Evolutionary conservation across 495 filamentous ascomycete genomes (phyloP).

Genomic region (Podospora tetraspora): DNA sequence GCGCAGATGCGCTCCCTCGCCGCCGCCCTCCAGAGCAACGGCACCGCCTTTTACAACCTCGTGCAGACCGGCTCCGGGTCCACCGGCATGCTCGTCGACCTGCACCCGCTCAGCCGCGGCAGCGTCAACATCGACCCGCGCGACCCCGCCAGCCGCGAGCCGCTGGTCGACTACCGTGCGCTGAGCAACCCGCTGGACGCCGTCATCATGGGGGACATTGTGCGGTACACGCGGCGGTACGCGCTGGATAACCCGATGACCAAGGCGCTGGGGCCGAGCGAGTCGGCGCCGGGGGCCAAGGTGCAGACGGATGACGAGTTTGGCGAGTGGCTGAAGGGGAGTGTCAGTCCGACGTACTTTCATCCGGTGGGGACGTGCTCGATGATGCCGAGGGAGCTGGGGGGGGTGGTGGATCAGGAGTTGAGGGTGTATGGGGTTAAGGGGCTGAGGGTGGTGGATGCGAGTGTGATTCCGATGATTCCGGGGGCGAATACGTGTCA

Average conservation of each 20-base stretch:
- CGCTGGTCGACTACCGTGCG: slow-evolving; percentile 45
- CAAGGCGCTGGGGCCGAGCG: slow-evolving; percentile 20
- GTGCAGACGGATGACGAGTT: slow-evolving; percentile 31
- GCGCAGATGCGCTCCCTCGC: slow-evolving; percentile 44
- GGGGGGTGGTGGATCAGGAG: slow-evolving; percentile 46
- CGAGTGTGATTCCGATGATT: slow-evolving; percentile 37
- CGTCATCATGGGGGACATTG: slow-evolving; percentile 37
- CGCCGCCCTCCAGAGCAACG: slow-evolving; percentile 30
- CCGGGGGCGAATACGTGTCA: slow-evolving; percentile 40
- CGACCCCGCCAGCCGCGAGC: slow-evolving; percentile 33
- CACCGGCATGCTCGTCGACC: slow-evolving; percentile 34
- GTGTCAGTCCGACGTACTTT: slow-evolving; percentile 36
- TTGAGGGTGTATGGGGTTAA: slow-evolving; percentile 40
- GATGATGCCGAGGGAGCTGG: slow-evolving; percentile 49
- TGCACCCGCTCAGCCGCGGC: slow-evolving; percentile 44
- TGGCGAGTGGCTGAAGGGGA: slow-evolving; percentile 25
- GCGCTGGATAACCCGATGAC: slow-evolving; percentile 34
- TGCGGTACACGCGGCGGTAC: slow-evolving; percentile 37
- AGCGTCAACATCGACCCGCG: slow-evolving; percentile 41
- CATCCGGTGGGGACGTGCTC: slow-evolving; percentile 39
- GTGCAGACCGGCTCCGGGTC: slow-evolving; percentile 31
- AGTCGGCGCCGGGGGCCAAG: slow-evolving; percentile 29
- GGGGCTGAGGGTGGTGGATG: slow-evolving; percentile 40
- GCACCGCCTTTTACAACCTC: slow-evolving; percentile 42
- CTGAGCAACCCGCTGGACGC: slow-evolving; percentile 47